Evolutionary conservation across 768 basidiomycete genomes (phyloP), one percentile per base, ranked within the genome.

Genomic region (Sistotremastrum suecicum): DNA sequence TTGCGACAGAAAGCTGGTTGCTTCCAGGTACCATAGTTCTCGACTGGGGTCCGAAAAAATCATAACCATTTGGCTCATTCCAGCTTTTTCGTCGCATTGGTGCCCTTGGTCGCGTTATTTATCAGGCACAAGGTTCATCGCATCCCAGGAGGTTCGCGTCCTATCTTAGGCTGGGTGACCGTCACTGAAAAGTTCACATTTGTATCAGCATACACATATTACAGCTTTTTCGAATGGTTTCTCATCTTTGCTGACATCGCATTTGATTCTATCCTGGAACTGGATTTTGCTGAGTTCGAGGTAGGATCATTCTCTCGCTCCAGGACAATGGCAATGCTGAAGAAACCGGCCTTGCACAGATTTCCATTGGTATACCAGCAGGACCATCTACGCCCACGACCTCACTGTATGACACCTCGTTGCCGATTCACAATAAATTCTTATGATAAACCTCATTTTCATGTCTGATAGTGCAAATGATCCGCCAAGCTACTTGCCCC

Each of bases 141-240:
- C 34, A 65, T 87, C 53, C 83, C 87, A 1, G 88, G 89, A 58
- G 83, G 86, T 84, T 46, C 34, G 41, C n/a, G 20, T 10, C 5
- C 31, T 36, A 5, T 9, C 37, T 39, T 33, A 38, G 20, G 33
- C 7, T 32, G 7, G 28, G 34, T n/a, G 48, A 49, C 20, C 51
- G 31, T 34, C 5, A 42, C 37, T 43, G 35, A 45, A 34, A 35
- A 32, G 30, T 44, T 40, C 1, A n/a, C 31, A 34, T 37, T 41
- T 53, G 41, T 40, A 3, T n/a, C 45, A 87, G 89, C 90, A 7
- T 94, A 94, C 62, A 90, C 86, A 3, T 65, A 64, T 38, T 94
- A 91, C 55, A 76, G 80, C 39, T 80, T 91, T 62, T 84, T 85
- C 53, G 90, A 94, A 63, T 94, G 90, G 90, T 68, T 67, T 5